Base-by-base conservation (phyloP, 176 grass and related monocot genomes). In the Eragrostis nindensis region DNA sequence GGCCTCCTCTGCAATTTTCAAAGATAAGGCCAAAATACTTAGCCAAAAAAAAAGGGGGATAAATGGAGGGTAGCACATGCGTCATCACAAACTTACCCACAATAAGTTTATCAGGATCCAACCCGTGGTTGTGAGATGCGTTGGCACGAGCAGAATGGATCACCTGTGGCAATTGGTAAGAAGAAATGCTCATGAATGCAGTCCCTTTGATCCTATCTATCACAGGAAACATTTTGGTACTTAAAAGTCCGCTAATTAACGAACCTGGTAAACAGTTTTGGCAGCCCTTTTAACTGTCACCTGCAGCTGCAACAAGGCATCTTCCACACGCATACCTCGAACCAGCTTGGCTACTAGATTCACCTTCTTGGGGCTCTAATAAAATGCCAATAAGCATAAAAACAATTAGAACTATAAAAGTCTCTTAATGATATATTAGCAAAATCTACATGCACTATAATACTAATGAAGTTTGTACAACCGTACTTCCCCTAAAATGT, bases 321-420 rank as follows among this genome's bases (percentile, higher is more conserved):
- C 91, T 86, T 97, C 91, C 53, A 94, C 94, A 45, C 91, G 91
- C 94, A 97, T 97, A 66, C 94, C 94, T 64, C 91, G 89, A 47
- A 94, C 89, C 13, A 97, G 75, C 71, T 82, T 89, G 11, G 94
- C 94, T 59, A 92, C 94, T 59, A 97, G 74, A 92, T 97, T 94
- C 32, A 98, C 81, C 78, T 98, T 98, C 90, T 98, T 98, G n/a
- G 95, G 95, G 40, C 95, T 98, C 95, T 98, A 82, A 59, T 90
- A 47, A 11, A 82, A 16, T 61, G 26, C 4, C 36, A 73, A n/a
- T 81, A 74, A 46, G 10, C 30, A 69, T 54, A 49, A 40, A 24
- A 45, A 36, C 19, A 30, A 11, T 29, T 15, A 43, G 55, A 84
- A 6, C 30, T 56, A 59, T 6, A 56, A 62, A 36, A 38, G 70